These are phyloP conservation scores for Didymella segeticola DNA, from an alignment of 2,329 filamentous ascomycete genomes.

Conservation along the genomic window DNA sequence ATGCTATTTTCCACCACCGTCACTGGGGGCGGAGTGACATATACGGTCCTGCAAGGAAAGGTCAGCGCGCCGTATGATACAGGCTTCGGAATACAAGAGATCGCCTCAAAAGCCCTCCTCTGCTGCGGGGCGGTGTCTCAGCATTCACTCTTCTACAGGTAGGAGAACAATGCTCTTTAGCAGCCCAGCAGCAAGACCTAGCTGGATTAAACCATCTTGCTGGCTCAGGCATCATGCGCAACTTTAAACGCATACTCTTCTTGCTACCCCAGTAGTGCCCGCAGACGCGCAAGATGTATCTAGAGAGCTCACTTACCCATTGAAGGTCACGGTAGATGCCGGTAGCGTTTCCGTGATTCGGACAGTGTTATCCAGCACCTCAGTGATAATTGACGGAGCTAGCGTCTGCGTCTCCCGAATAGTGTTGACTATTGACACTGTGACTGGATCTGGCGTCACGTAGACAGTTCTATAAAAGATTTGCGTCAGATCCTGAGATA, in stretches of 20 bases:
- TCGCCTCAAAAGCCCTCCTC: neutral
- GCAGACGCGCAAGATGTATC: no score
- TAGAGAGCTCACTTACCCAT: constrained; percentile 7
- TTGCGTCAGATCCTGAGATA: neutral
- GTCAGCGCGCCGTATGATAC: neutral
- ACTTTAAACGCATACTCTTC: no score
- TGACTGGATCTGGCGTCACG: neutral
- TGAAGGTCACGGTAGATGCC: constrained; percentile 5
- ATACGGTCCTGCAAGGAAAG: neutral
- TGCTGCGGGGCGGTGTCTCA: no score
- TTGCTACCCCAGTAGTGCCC: no score
- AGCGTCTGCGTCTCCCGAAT: neutral
- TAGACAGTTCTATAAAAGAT: neutral
- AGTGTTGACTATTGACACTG: neutral
- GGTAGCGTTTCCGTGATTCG: neutral
- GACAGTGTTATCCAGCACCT: neutral
- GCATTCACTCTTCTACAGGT: no score
- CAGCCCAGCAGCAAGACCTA: no score
- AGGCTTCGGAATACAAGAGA: neutral
- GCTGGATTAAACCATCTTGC: no score
- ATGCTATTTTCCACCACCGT: constrained; percentile 5
- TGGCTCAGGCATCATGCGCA: no score
- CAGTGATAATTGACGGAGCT: neutral
- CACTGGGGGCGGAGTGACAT: constrained; percentile 5
- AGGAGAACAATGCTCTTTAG: no score